Evolutionary conservation across 176 grass and related monocot genomes (phyloP).

Genomic region (Musa itinerans): DNA sequence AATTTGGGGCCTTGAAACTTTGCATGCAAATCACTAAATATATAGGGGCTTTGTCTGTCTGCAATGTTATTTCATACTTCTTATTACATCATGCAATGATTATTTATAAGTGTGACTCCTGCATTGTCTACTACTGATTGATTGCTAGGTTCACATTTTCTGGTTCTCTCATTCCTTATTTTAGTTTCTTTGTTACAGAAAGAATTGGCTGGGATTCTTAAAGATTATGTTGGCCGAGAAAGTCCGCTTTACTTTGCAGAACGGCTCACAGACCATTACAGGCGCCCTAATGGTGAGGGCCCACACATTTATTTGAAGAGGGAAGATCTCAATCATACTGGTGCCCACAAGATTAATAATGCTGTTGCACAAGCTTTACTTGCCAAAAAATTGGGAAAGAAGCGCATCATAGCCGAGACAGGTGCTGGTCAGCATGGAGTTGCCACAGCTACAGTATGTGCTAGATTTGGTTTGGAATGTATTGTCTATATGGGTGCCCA

Average conservation of each 20-base stretch:
- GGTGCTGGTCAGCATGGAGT: constrained; percentile 93
- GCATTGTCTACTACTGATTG: neutral
- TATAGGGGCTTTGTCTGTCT: no score
- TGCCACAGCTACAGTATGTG: constrained; percentile 86
- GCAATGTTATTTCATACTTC: no score
- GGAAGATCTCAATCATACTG: constrained; percentile 96
- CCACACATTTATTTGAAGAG: constrained; percentile 82
- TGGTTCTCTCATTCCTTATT: neutral
- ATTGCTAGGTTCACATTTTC: neutral
- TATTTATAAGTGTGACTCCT: no score
- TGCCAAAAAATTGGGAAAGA: constrained; percentile 69
- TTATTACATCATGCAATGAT: no score
- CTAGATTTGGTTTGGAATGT: constrained; percentile 70
- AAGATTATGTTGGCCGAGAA: constrained; percentile 88
- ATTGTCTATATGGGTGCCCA: constrained; percentile 94
- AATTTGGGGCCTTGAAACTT: no score
- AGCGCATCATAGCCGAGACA: constrained; percentile 92
- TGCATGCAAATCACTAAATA: no score
- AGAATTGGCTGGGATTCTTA: constrained; percentile 74
- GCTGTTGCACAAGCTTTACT: constrained; percentile 79
- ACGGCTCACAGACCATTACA: constrained; percentile 70
- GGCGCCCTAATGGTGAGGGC: constrained; percentile 44
- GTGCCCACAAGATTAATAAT: constrained; percentile 98
- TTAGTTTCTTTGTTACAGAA: constrained; percentile 22
- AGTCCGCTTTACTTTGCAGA: constrained; percentile 96